A percentile compares a stretch with the other conserved stretches of the same genome.
Evolutionary conservation across 768 basidiomycete genomes (phyloP).

Genomic region (Leccinum disarticulatum): DNA sequence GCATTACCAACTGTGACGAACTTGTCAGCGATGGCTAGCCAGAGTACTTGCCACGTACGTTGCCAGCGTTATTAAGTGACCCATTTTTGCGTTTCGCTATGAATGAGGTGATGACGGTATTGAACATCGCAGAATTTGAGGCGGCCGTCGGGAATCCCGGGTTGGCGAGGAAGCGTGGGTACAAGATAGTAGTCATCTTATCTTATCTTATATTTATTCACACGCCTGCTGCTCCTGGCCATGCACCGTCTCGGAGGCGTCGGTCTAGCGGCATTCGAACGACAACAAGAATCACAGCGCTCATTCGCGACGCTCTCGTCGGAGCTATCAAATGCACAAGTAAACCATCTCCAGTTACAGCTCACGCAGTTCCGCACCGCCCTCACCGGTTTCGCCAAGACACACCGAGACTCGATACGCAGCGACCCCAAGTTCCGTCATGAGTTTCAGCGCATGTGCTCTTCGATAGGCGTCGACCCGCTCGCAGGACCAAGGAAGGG

Average conservation of each 20-base stretch:
- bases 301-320: background rate
- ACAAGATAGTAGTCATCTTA: slow-evolving; percentile 8
- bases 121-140: background rate
- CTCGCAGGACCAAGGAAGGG: background rate
- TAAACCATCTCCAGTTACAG: background rate
- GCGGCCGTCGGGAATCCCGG: background rate
- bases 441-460: background rate
- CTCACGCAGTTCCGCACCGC: background rate
- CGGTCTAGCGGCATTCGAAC: background rate
- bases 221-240: background rate
- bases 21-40: background rate
- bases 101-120: background rate
- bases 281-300: background rate
- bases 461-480: background rate
- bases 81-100: slow-evolving; percentile 45
- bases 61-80: slow-evolving; percentile 84
- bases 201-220: slow-evolving; percentile 10
- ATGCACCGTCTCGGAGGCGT: background rate
- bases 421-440: background rate
- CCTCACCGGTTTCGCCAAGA: background rate
- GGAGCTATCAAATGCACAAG: background rate
- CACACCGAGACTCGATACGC: background rate
- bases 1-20: slow-evolving; percentile 26
- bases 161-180: background rate
- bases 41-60: slow-evolving; percentile 52